These are phyloP conservation scores for Daldinia caldariorum DNA, from an alignment of 495 filamentous ascomycete genomes.

Conservation along the genomic window DNA sequence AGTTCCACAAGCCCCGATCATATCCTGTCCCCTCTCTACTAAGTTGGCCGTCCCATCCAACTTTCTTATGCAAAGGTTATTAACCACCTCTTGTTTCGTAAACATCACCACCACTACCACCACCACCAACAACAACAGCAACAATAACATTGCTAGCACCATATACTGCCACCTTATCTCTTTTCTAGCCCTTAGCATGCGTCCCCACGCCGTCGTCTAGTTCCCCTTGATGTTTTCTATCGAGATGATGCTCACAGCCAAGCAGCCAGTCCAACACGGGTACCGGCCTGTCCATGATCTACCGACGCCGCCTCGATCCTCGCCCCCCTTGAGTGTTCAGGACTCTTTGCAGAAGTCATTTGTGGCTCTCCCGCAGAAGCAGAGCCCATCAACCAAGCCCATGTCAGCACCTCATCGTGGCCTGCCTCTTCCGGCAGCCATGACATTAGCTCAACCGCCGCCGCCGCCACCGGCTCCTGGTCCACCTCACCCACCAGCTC, in stretches of 20 bases:
- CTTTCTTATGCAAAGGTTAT: conserved; percentile 62
- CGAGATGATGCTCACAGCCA: conserved; percentile 73
- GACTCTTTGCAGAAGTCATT: conserved; percentile 58
- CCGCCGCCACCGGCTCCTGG: conserved; percentile 49
- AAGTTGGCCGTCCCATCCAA: conserved; percentile 64
- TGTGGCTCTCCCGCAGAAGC: conserved; percentile 50
- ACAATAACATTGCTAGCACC: conserved; percentile 12
- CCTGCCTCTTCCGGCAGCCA: conserved; percentile 77
- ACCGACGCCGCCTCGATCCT: conserved; percentile 70
- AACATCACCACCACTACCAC: conserved; percentile 29
- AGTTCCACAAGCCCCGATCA: conserved; percentile 63
- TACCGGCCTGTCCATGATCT: conserved; percentile 76
- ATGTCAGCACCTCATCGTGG: conserved; percentile 81
- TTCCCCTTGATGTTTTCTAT: conserved; percentile 40
- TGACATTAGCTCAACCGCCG: conserved; percentile 67
- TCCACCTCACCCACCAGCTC: conserved; percentile 52
- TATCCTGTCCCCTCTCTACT: conserved; percentile 54
- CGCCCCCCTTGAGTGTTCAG: conserved; percentile 64
- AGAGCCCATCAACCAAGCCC: conserved; percentile 57
- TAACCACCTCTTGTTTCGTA: conserved; percentile 52
- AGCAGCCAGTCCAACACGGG: conserved; percentile 71
- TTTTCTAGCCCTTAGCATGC: conserved; percentile 39
- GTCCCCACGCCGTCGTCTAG: conserved; percentile 37
- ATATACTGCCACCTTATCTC: conserved; percentile 24
- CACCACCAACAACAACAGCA: background rate